Evolutionary conservation across 768 basidiomycete species (phyloP), one percentile per base, ranked within the genome.

Genomic region (Boletus speciosus): DNA sequence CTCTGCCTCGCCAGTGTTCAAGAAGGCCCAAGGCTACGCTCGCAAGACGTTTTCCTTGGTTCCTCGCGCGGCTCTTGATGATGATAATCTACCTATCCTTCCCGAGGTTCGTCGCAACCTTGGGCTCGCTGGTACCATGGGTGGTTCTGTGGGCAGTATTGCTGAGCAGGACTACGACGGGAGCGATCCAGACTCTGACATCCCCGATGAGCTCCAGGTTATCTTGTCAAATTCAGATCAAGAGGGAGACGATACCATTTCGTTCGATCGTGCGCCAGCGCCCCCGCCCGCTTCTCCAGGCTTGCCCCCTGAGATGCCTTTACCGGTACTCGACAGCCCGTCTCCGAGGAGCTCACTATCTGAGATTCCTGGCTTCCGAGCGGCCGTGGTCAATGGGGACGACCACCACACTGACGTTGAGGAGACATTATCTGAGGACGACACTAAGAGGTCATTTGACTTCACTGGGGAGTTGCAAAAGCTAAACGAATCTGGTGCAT

Each of bases 371-470:
- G 62, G 76, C 4, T 78, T 81, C 71, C 72, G 72, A 31, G 74
- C 77, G 5, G 64, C 74, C 15, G 61, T 83, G 35, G 66, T 79
- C 42, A 78, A 81, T 25, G 79, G 79, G 8, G 71, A 76, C 14
- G 73, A 66, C 1, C 66, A 76, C 36, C 72, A 71, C 21, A 72
- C 63, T 1, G 73, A 78, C 38, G 54, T 73, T 4, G 78, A 79
- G 27, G 78, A 75, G 19, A 50, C 65, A 36, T 72, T 74, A 12
- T 83, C 81, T 14, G 83, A 84, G 50, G 81, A 81, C 49, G 81
- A 86, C 57, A 91, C 89, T 0, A 89, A 85, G 72, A 86, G 80
- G 61, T 87, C 84, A 1, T 93, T 92, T 56, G 90, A 93, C 62
- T 93, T 92, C 63, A 93, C 90, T 0, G 87, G 85, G 37, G 90